Conservation (phyloP, 352 stramenopile species). For the Pythium oligandrum region DNA sequence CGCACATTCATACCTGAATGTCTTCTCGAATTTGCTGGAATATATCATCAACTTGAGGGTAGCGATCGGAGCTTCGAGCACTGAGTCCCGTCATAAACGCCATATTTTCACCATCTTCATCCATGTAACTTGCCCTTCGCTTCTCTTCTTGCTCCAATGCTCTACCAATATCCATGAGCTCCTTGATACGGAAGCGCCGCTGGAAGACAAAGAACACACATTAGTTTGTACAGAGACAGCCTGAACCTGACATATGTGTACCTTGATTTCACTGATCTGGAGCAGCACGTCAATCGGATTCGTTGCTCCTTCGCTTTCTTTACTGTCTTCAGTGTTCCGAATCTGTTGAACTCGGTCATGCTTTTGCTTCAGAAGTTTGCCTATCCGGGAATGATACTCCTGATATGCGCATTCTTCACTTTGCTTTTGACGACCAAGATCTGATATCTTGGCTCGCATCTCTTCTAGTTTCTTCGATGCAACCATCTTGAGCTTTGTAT, state of each 20-base stretch:
- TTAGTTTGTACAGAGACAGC: too few relatives aligned
- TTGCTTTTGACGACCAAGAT: background rate
- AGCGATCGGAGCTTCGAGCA: too few relatives aligned
- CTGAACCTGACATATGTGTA: slow-evolving; percentile 7
- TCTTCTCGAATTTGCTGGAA: slow-evolving; percentile 29
- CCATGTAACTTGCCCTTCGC: slow-evolving; percentile 28
- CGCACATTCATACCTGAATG: slow-evolving; percentile 30
- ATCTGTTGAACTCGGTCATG: slow-evolving; percentile 31
- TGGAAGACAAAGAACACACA: slow-evolving; percentile 13
- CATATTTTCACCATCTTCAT: slow-evolving; percentile 26
- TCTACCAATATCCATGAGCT: slow-evolving; percentile 28
- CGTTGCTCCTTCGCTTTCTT: slow-evolving; percentile 10
- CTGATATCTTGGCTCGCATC: background rate
- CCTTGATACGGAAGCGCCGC: slow-evolving; percentile 33
- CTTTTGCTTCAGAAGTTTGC: slow-evolving; percentile 33
- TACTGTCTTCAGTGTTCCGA: slow-evolving; percentile 22
- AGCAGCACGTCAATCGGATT: slow-evolving; percentile 48
- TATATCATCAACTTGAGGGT: slow-evolving; percentile 7
- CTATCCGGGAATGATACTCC: background rate
- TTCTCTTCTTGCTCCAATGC: slow-evolving; percentile 34
- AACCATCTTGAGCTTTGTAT: background rate
- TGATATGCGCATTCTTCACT: background rate
- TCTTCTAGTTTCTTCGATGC: background rate
- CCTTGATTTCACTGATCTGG: slow-evolving; percentile 50
- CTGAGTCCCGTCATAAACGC: slow-evolving; percentile 5